Base-by-base conservation (phyloP, 2,329 filamentous ascomycete species). In the Phoma herbarum region DNA sequence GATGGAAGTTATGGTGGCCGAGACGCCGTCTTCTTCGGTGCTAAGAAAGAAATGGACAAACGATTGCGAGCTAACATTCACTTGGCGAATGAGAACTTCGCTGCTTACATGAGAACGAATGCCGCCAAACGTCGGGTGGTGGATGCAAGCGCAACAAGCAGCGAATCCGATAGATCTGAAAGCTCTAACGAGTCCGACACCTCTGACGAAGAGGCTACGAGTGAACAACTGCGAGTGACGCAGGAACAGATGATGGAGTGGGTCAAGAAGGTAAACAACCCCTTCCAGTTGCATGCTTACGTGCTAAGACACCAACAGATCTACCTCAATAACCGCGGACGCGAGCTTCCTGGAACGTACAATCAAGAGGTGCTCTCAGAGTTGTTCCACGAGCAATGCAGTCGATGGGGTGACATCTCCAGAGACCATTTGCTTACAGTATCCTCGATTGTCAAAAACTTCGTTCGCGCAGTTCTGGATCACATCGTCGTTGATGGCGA, bases 401-500 rank as follows among this genome's bases (percentile, higher is more conserved):
- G 45, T 18, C 11, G 31, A 48, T 37, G 12, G 31, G 22, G 31
- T 37, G 45, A 48, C 12, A 37, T 48, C 1, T 35, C 45, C 11
- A 37, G 45, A 37, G 45, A 48, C 29, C 45, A 48, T 37, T 35
- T 48, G 11, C 29, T 16, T 16, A 37, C 29, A 5, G 45, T 48
- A 31, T 45, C 35, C 18, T 28, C 48, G 16, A 33, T 65, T 33
- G 52, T 56, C 7, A 46, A 57, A 12, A 16, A 11, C 20, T 52
- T 52, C n/a, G n/a, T n/a, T n/a, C n/a, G n/a, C n/a, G n/a, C n/a
- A n/a, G n/a, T n/a, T n/a, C n/a, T n/a, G n/a, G 47, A 50, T 35
- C 45, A 56, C 14, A 47, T 37, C 16, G 14, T 63, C 12, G 39
- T 47, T 45, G 52, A 59, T 29, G 35, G 41, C 9, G 23, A 45